Base-by-base conservation (phyloP, 495 filamentous ascomycete genomes). In the Xylaria intraflava region DNA sequence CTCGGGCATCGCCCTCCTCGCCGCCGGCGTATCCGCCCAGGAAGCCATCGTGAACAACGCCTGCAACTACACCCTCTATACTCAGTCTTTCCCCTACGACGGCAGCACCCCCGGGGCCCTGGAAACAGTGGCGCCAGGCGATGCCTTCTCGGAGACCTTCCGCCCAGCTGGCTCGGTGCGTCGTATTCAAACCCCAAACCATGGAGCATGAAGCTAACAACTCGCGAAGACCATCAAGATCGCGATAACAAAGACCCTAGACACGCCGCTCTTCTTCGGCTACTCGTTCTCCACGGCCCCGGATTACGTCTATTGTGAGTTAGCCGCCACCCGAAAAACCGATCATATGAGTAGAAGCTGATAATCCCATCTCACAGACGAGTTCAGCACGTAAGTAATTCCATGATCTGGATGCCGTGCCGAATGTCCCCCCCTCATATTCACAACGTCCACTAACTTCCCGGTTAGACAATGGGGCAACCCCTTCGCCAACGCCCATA, bases 191-290 rank as follows among this genome's bases (percentile, higher is more conserved):
- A 9, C 39, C 14, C 48, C 27, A 51, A n/a, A 6, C 17, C 33
- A 20, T 43, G 5, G 22, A 39, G 11, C 33, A 1, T 10, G 5
- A 39, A 46, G 6, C 56, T 64, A 51, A 66, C 45, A 27, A 6
- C 22, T 45, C 53, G 11, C 10, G 10, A 20, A 66, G 64, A 66
- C 64, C 17, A 57, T 72, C n/a, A 74, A 64, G 40, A 71, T 74
- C 26, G 71, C 57, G 1, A 68, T 54, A 0, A 71, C 62, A 49
- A 69, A 62, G 30, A 67, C 63, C 26, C 63, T 69, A 38, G 51
- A 30, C 42, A 26, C 10, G 23, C 64, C 64, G 3, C 57, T 66
- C 6, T 66, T 66, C 62, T 65, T 66, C 64, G 64, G 64, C 29
- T 66, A 66, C 57, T 66, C 64, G 0, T 66, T 65, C 57, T 48